These are phyloP conservation scores for Volvox reticuliferus DNA, from an alignment of 139 green algal genomes.

Conservation along the genomic window DNA sequence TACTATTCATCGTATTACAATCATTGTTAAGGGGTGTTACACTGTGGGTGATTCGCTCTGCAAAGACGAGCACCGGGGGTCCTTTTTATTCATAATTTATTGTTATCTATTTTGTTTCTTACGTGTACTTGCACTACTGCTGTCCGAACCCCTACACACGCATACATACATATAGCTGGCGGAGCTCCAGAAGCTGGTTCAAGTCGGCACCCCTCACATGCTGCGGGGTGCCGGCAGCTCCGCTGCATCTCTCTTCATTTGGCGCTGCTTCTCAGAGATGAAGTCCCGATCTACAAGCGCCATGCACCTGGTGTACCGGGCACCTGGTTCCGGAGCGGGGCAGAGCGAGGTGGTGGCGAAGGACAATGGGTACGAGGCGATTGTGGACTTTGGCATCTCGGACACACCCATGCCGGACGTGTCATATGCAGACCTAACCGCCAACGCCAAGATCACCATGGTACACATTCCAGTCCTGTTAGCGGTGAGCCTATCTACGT, in stretches of 20 bases:
- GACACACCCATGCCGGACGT: constrained; percentile 51
- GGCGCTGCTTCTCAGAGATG: constrained; percentile 46
- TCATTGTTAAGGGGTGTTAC: too few relatives aligned
- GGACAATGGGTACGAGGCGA: constrained; percentile 8
- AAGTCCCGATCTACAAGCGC: constrained; percentile 16
- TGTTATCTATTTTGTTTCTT: neutral
- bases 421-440: constrained; percentile 20
- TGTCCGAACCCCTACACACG: neutral
- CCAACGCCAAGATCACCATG: constrained; percentile 37
- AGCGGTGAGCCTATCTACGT: neutral
- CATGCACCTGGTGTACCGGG: constrained; percentile 51
- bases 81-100: neutral
- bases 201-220: neutral
- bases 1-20: too few relatives aligned
- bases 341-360: constrained; percentile 31
- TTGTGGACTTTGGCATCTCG: constrained; percentile 44
- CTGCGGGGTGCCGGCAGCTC: constrained; percentile 49
- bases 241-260: constrained; percentile 53
- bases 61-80: too few relatives aligned
- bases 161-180: neutral
- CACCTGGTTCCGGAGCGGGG: neutral
- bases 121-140: too few relatives aligned
- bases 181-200: neutral
- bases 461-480: constrained; percentile 54
- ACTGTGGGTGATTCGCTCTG: too few relatives aligned